These are phyloP conservation scores for Aeschynomene evenia DNA, from an alignment of 306 rosid genomes.

Conservation along the genomic window DNA sequence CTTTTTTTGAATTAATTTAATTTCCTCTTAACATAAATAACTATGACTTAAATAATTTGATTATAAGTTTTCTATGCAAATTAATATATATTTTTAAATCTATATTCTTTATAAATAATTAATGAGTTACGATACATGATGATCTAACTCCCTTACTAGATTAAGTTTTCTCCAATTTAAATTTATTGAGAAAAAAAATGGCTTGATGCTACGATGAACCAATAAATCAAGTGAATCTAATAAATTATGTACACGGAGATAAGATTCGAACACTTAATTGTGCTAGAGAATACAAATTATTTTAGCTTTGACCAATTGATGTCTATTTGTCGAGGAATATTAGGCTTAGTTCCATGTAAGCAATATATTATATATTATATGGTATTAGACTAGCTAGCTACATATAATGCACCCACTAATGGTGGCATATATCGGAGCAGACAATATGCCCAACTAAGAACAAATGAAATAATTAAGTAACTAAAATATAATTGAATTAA, in stretches of 20 bases:
- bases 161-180: no score
- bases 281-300: slow-evolving; percentile 1
- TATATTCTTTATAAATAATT: no score
- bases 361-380: not conserved
- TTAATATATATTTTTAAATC: no score
- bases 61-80: no score
- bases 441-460: slow-evolving; percentile 23
- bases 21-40: no score
- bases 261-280: slow-evolving; percentile 11
- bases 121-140: no score
- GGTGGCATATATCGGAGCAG: slow-evolving; percentile 15
- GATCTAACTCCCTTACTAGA: no score
- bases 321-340: slow-evolving; percentile 24
- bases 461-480: slow-evolving; percentile 30
- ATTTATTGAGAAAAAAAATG: no score
- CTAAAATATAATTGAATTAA: slow-evolving; percentile 17
- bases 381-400: not conserved
- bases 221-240: not conserved
- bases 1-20: no score
- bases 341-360: slow-evolving; percentile 21
- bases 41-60: no score
- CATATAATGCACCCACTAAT: not conserved
- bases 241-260: not conserved
- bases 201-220: not conserved
- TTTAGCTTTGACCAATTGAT: slow-evolving; percentile 20